Evolutionary conservation across 768 basidiomycete species (phyloP), one percentile per base, ranked within the genome.

Genomic region (Lactarius psammicola): DNA sequence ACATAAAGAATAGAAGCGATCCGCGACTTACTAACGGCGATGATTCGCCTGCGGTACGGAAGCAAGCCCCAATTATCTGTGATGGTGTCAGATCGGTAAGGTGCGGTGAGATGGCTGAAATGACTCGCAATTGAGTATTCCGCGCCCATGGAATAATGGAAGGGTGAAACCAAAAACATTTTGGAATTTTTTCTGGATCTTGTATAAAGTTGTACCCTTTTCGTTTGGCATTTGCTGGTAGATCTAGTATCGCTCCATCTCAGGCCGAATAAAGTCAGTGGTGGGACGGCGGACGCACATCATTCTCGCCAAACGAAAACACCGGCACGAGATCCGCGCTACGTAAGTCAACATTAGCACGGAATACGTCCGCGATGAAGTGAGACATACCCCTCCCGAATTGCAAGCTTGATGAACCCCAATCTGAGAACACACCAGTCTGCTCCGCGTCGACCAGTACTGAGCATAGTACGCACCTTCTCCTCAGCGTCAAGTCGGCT

Each of bases 301-400:
- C 97, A 74, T 98, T 98, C 80, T 99, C 97, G 15, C 97, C 97
- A 71, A 99, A 99, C 6, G 94, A 95, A 74, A 99, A 98, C 3
- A 98, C 95, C 0, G 97, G 97, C 0, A 99, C 97, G 13, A 99
- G 81, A 72, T 95, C 94, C 44, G 97, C 97, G 61, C 94, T 95
- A 69, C 17, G 56, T 28, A 60, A 23, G 67, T 62, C 59, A 40
- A 33, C 28, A 56, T 38, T 53, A 65, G 63, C 30, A 46, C 58
- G 17, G 65, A 42, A 51, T n/a, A 20, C 20, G 40, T 33, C 8
- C n/a, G 8, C 34, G 20, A 46, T n/a, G 65, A 7, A 30, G 26
- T 1, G 36, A 59, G 17, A 54, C 84, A 11, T 65, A 92, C 92
- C 92, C 94, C 73, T 94, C 85, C 65, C 90, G 90, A 60, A 96